Conservation (phyloP, 139 green algal genomes). For the Picochlorum sp. region DNA sequence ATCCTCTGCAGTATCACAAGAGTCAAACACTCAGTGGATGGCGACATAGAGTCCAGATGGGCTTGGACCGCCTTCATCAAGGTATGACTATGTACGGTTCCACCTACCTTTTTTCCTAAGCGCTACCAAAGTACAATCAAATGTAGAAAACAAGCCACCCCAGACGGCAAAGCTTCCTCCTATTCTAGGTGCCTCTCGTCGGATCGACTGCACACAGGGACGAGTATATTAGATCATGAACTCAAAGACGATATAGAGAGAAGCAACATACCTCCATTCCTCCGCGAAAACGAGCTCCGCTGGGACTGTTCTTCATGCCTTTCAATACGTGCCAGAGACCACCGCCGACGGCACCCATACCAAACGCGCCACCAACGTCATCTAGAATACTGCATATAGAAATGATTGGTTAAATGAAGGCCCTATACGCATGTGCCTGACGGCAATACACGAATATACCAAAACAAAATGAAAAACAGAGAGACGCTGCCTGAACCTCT, state of each 20-base stretch:
- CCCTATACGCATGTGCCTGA: no score
- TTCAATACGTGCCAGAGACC: slow-evolving; percentile 87
- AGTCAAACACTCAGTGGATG: slow-evolving; percentile 1
- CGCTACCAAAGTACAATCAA: slow-evolving; percentile 94
- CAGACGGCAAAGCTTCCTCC: slow-evolving; percentile 98
- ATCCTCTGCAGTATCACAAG: slow-evolving; percentile 64
- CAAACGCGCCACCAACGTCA: slow-evolving; percentile 95
- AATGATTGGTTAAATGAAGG: background rate
- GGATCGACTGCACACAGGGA: slow-evolving; percentile 49
- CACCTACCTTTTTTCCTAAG: slow-evolving; percentile 63
- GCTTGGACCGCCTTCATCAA: background rate
- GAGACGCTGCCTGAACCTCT: no score
- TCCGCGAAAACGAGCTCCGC: slow-evolving; percentile 62
- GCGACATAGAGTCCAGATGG: background rate
- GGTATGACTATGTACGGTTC: slow-evolving; percentile 16
- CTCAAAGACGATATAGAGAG: background rate
- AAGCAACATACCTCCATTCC: slow-evolving; percentile 72
- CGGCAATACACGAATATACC: no score
- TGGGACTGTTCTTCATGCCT: slow-evolving; percentile 84
- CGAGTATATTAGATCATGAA: background rate
- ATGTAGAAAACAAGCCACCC: slow-evolving; percentile 93
- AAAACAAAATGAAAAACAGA: no score
- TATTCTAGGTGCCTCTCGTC: slow-evolving; percentile 81
- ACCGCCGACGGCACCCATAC: slow-evolving; percentile 96
- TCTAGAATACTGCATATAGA: slow-evolving; percentile 79